These are phyloP conservation scores for Annulohypoxylon stygium DNA, from an alignment of 495 filamentous ascomycete species.

Conservation along the genomic window DNA sequence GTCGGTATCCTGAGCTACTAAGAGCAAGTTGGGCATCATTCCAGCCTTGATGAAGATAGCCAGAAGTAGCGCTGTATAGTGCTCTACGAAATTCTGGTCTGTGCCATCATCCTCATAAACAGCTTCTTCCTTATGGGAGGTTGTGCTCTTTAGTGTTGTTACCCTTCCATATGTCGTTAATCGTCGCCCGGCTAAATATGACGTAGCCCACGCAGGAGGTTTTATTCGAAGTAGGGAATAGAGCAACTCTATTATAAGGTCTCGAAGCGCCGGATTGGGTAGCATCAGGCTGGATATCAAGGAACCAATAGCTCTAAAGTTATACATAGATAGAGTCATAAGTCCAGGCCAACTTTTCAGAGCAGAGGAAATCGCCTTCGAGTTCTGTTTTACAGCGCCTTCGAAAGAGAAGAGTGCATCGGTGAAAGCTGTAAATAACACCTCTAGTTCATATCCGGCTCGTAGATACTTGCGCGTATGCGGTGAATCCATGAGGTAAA, in stretches of 20 bases:
- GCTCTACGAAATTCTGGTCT: constrained; percentile 87
- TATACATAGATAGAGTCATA: constrained; percentile 85
- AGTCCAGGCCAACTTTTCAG: constrained; percentile 94
- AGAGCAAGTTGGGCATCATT: constrained; percentile 80
- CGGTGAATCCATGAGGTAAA: constrained; percentile 89
- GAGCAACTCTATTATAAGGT: constrained; percentile 83
- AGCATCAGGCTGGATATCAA: constrained; percentile 84
- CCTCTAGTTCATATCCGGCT: constrained; percentile 82
- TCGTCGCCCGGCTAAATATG: constrained; percentile 90
- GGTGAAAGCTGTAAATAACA: constrained; percentile 89
- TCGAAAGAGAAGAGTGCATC: constrained; percentile 81
- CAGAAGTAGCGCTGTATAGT: constrained; percentile 91
- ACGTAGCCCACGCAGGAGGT: constrained; percentile 94
- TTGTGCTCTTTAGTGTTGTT: constrained; percentile 78
- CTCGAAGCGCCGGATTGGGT: constrained; percentile 73
- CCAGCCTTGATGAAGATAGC: constrained; percentile 88
- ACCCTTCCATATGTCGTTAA: constrained; percentile 96
- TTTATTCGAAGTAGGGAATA: constrained; percentile 95
- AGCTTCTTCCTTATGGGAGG: constrained; percentile 57
- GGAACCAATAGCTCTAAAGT: constrained; percentile 84
- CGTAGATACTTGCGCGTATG: constrained; percentile 81
- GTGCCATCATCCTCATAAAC: constrained; percentile 74
- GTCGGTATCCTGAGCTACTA: constrained; percentile 75
- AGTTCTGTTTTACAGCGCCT: constrained; percentile 83
- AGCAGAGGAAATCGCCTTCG: constrained; percentile 86